A percentile compares a stretch with the other conserved stretches of the same genome.
These are phyloP conservation scores for Chlamydomonas urium DNA, from an alignment of 139 green algal species.

Conservation along the genomic window DNA sequence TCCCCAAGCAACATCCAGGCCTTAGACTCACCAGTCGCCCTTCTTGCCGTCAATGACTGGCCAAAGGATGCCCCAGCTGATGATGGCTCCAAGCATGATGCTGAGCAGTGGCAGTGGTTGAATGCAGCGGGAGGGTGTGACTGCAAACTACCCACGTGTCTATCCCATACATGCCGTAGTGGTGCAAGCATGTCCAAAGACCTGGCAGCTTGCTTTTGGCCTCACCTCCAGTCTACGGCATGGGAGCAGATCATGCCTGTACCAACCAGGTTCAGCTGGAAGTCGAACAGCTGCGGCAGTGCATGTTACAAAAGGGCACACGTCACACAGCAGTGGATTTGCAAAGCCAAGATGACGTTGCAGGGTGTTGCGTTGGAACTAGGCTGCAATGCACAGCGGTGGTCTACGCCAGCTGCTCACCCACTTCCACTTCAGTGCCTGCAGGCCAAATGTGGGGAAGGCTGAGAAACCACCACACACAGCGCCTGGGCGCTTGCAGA, in stretches of 20 bases:
- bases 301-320: not conserved
- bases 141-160: too few species aligned
- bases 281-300: slow-evolving; percentile 4
- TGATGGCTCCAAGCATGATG: slow-evolving; percentile 10
- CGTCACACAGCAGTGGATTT: too few species aligned
- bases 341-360: too few species aligned
- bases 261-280: slow-evolving; percentile 7
- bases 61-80: slow-evolving; percentile 7
- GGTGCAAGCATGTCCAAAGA: too few species aligned
- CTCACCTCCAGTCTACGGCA: slow-evolving; percentile 8
- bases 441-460: slow-evolving; percentile 8
- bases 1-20: too few species aligned
- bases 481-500: not conserved
- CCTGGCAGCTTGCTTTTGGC: too few species aligned
- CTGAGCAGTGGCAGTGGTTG: not conserved
- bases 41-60: slow-evolving; percentile 8
- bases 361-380: too few species aligned
- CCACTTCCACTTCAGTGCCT: slow-evolving; percentile 14
- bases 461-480: not conserved
- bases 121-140: too few species aligned
- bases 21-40: not conserved
- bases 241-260: slow-evolving; percentile 16
- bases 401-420: too few species aligned
- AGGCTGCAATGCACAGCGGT: too few species aligned
- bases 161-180: too few species aligned